Evolutionary conservation across 768 basidiomycete species (phyloP), one percentile per base, ranked within the genome.

Genomic region (Podaxis rugospora): DNA sequence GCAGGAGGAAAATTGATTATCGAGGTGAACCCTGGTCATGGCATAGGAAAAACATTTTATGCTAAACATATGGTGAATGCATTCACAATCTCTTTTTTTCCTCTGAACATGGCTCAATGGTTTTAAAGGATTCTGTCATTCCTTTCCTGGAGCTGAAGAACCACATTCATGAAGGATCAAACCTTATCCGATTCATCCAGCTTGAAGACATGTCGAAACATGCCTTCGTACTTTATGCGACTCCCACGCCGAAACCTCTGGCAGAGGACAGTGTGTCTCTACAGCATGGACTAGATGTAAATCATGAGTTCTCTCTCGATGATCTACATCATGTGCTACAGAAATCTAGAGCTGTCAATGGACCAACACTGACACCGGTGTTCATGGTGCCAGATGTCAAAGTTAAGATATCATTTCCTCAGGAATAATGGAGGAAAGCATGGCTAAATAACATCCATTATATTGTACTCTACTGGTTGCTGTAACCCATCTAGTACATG

Each of bases 181-280:
- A 86, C 67, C 67, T 73, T 4, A 68, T 86, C 56, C 75, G 78
- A 39, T 75, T 85, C 57, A 79, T 85, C 46, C 83, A 84, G 36
- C 69, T 86, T 14, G 73, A 74, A 5, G 67, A 67, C 52, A 69
- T 83, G 64, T 69, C 75, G 16, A 69, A 77, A 28, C 76, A 69
- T 59, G 70, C 76, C 1, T 84, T 85, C 63, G 68, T 80, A 21
- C 74, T 84, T 60, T 72, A 71, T 57, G 80, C 79, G 4, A 72
- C n/a, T 64, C 64, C 66, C 21, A 62, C n/a, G 18, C 5, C 25
- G 36, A 35, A 55, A 44, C 35, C 55, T 46, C 21, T 4, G 14
- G n/a, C 21, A 7, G 14, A 7, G 37, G 18, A 39, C 32, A 16
- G 23, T 5, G 13, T 9, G 7, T 27, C 5, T 21, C 36, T 18